Conservation (phyloP, 2,329 filamentous ascomycete species). For the Paecilomyces variotii region DNA sequence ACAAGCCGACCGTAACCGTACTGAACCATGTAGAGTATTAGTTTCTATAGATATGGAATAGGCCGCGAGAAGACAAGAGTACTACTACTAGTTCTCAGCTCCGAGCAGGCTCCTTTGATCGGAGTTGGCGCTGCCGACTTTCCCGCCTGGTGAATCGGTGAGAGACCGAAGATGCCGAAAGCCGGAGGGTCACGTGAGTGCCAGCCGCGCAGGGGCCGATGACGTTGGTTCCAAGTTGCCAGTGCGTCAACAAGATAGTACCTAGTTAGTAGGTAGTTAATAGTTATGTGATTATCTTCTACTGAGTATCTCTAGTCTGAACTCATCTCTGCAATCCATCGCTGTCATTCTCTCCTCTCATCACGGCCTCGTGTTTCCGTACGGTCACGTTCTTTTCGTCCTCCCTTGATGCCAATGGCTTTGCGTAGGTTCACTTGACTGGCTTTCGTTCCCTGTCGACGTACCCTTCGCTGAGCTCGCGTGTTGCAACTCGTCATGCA, state of each 20-base stretch:
- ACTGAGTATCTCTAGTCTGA: no score
- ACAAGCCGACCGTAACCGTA: background rate
- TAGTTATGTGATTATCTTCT: background rate
- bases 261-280: background rate
- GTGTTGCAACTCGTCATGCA: conserved; percentile 17
- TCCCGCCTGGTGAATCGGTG: background rate
- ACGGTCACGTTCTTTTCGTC: background rate
- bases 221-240: background rate
- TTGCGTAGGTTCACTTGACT: background rate
- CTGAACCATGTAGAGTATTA: no score
- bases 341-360: background rate
- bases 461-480: background rate
- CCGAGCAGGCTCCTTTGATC: background rate
- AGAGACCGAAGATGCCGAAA: background rate
- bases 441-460: conserved; percentile 6
- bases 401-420: background rate
- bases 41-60: no score
- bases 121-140: background rate
- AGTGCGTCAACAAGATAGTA: no score
- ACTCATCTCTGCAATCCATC: background rate
- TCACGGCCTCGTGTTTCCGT: background rate
- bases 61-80: no score
- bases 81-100: no score
- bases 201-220: background rate
- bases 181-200: background rate